Evolutionary conservation across 208 protist genomes (phyloP).

Genomic region (Trypanosoma theileri): DNA sequence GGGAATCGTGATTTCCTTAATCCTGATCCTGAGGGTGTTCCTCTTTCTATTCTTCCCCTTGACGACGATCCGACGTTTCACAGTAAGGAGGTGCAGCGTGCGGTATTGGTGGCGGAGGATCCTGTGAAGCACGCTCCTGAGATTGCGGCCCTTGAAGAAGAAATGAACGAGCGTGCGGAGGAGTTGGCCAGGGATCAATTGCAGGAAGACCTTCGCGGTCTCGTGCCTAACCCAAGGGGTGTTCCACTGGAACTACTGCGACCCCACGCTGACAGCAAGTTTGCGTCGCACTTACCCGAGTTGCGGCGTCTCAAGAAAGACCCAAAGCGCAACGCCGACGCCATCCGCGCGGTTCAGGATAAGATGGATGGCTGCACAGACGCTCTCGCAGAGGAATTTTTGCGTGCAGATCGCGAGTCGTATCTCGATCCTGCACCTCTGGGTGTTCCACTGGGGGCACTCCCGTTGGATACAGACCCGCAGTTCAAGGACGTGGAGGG

Average conservation of each 20-base stretch:
- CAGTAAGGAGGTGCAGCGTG: conserved; percentile 53
- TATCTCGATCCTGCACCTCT: conserved; percentile 65
- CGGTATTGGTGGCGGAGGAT: conserved; percentile 34
- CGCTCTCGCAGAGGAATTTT: conserved; percentile 54
- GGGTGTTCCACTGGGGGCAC: conserved; percentile 43
- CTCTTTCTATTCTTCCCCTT: conserved; percentile 52
- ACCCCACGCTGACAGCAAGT: conserved; percentile 53
- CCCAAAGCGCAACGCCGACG: conserved; percentile 44
- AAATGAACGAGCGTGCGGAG: conserved; percentile 49
- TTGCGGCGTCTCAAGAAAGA: conserved; percentile 69
- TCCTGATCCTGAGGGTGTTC: conserved; percentile 47
- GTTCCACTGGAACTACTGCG: conserved; percentile 69
- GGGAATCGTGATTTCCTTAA: conserved; percentile 53
- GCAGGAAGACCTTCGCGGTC: conserved; percentile 44
- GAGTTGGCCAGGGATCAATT: conserved; percentile 60
- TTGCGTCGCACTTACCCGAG: conserved; percentile 50
- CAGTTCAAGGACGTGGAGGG: conserved; percentile 67
- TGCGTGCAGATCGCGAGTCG: conserved; percentile 49
- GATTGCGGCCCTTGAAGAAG: conserved; percentile 49
- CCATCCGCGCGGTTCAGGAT: conserved; percentile 41
- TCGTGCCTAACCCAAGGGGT: conserved; percentile 55
- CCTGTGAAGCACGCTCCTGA: conserved; percentile 11
- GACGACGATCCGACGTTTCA: conserved; percentile 58
- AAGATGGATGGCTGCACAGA: conserved; percentile 47
- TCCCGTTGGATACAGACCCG: conserved; percentile 53